These are phyloP conservation scores for Ceratobasidium sp. DNA, from an alignment of 1,284 basidiomycete genomes.

Conservation along the genomic window DNA sequence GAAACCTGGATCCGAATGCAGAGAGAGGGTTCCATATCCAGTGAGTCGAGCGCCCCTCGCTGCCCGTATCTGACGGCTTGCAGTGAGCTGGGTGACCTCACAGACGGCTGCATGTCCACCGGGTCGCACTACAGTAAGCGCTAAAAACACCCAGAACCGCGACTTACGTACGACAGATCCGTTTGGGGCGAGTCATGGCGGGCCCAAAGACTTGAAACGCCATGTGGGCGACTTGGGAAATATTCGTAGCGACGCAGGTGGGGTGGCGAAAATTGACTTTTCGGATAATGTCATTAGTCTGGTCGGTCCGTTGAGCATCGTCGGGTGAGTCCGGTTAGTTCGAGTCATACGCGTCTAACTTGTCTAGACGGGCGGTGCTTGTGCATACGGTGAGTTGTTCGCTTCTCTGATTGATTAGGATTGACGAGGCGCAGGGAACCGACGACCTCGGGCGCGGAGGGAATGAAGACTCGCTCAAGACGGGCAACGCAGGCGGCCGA, in stretches of 20 bases:
- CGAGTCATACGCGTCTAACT: not conserved
- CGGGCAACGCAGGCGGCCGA: conserved; percentile 74
- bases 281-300: conserved; percentile 69
- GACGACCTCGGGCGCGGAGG: conserved; percentile 78
- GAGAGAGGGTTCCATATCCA: conserved; percentile 80
- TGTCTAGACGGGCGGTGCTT: conserved; percentile 60
- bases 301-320: conserved; percentile 70
- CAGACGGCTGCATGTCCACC: conserved; percentile 70
- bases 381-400: conserved; percentile 68
- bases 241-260: conserved; percentile 65
- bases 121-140: conserved; percentile 69
- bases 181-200: conserved; percentile 68
- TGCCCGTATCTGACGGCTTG: not conserved
- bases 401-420: not conserved
- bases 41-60: conserved; percentile 53
- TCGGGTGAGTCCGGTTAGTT: conserved; percentile 60
- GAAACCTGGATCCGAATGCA: conserved; percentile 64
- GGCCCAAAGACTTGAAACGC: conserved; percentile 60
- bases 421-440: conserved; percentile 55
- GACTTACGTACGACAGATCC: conserved; percentile 53
- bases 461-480: conserved; percentile 70
- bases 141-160: not conserved
- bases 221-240: conserved; percentile 84
- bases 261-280: conserved; percentile 64
- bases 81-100: conserved; percentile 72